Evolutionary conservation across 108 stramenopile species (phyloP).

Genomic region (Skeletonema costatum): DNA sequence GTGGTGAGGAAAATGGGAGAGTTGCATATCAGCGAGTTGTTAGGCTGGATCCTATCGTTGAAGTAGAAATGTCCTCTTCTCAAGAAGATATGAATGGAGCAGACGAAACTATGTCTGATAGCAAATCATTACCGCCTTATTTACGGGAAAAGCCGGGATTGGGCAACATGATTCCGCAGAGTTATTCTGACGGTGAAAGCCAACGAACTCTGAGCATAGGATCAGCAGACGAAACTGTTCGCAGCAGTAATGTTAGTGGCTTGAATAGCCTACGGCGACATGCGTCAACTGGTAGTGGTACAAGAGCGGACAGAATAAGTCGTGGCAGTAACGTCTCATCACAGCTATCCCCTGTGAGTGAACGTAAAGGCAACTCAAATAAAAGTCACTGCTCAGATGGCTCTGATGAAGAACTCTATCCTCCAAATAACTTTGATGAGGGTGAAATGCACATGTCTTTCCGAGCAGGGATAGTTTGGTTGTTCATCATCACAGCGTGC

Average conservation of each 20-base stretch:
- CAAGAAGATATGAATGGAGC: neutral
- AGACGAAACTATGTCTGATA: neutral
- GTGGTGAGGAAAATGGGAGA: constrained; percentile 20
- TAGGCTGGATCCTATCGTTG: neutral
- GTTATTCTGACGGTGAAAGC: constrained; percentile 7
- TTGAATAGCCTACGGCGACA: neutral
- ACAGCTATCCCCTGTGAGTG: neutral
- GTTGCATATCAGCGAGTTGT: neutral
- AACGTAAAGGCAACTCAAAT: constrained; percentile 1
- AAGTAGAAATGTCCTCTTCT: neutral
- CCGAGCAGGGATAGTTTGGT: constrained; percentile 83
- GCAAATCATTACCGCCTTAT: constrained; percentile 2
- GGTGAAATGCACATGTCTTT: constrained; percentile 69
- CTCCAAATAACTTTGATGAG: constrained; percentile 6
- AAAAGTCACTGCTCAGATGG: constrained; percentile 59
- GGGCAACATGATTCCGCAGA: neutral
- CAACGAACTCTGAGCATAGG: neutral
- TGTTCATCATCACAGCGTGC: constrained; percentile 85
- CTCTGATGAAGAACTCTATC: constrained; percentile 20
- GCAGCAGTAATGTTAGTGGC: neutral
- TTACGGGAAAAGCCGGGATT: neutral
- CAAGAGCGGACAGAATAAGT: neutral
- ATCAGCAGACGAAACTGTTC: neutral
- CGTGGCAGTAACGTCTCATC: neutral
- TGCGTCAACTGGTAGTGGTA: neutral